A percentile compares a stretch with the other conserved stretches of the same genome.
These are phyloP conservation scores for Dichotomocladium elegans DNA, from an alignment of 371 early-diverging fungal genomes.

Conservation along the genomic window DNA sequence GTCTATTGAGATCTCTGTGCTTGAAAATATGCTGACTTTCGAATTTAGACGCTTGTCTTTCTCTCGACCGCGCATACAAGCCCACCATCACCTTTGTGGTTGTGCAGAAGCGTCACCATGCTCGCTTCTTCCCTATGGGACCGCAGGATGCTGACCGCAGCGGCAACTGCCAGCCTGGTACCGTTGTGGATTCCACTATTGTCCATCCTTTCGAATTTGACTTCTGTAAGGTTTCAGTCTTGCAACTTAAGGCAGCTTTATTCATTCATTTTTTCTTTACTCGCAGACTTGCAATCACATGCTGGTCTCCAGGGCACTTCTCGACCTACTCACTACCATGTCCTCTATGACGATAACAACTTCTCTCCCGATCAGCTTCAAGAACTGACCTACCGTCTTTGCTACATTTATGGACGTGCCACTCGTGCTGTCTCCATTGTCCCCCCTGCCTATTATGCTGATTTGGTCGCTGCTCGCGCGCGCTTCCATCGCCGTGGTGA, in stretches of 20 bases:
- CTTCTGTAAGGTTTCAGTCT: too few species aligned
- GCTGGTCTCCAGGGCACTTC: constrained; percentile 88
- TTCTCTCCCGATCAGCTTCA: constrained; percentile 72
- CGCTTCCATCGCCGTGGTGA: constrained; percentile 65
- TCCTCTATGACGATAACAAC: constrained; percentile 76
- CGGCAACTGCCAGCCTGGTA: constrained; percentile 67
- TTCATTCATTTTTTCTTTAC: background rate
- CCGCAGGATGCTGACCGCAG: constrained; percentile 35
- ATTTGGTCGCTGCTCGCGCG: constrained; percentile 72
- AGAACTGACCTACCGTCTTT: constrained; percentile 77
- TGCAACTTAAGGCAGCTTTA: too few species aligned
- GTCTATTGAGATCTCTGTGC: too few species aligned
- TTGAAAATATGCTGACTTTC: too few species aligned
- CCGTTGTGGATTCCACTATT: constrained; percentile 78
- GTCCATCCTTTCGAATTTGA: constrained; percentile 81
- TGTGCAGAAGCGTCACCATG: constrained; percentile 94
- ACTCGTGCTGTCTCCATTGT: constrained; percentile 75
- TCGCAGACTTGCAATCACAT: constrained; percentile 72
- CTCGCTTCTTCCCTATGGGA: constrained; percentile 80
- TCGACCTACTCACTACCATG: constrained; percentile 83
- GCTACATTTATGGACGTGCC: constrained; percentile 84
- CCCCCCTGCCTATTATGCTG: constrained; percentile 88
- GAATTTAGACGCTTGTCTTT: constrained; percentile 57
- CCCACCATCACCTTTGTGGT: constrained; percentile 89
- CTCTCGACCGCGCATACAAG: constrained; percentile 60